phyloP scores from a whole-genome alignment of 495 filamentous ascomycete genomes.

The Talaromyces stipitatus region DNA sequence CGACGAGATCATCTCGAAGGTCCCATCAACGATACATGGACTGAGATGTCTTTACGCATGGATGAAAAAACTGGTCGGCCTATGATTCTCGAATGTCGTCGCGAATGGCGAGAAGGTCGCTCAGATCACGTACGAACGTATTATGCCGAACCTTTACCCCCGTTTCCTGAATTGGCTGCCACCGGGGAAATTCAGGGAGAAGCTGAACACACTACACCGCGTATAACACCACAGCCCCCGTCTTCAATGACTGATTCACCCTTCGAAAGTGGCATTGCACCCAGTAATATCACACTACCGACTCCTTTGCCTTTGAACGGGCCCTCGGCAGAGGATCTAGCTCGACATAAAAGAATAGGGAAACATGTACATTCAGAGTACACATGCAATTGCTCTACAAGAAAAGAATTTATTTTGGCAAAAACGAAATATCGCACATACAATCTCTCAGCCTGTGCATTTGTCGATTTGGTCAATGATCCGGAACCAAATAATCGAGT shows the following conservation, averaged over 20 bases:
- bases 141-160: constrained; percentile 53
- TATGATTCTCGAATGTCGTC: constrained; percentile 60
- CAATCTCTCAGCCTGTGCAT: constrained; percentile 48
- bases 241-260: no score
- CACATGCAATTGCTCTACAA: constrained; percentile 28
- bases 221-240: background rate
- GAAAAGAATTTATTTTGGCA: constrained; percentile 45
- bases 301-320: background rate
- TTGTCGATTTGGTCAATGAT: constrained; percentile 60
- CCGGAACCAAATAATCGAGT: constrained; percentile 22
- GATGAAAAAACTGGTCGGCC: constrained; percentile 55
- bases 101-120: constrained; percentile 57
- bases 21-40: constrained; percentile 72
- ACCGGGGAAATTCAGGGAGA: background rate
- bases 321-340: background rate
- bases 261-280: background rate
- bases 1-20: constrained; percentile 64
- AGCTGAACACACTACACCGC: background rate
- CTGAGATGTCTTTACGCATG: constrained; percentile 52
- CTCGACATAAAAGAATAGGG: constrained; percentile 20
- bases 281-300: constrained; percentile 2
- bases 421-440: constrained; percentile 56
- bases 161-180: constrained; percentile 23
- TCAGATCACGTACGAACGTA: constrained; percentile 60
- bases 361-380: constrained; percentile 40